phyloP scores from a whole-genome alignment of 305 asterid species.

The Fraxinus nigra region DNA sequence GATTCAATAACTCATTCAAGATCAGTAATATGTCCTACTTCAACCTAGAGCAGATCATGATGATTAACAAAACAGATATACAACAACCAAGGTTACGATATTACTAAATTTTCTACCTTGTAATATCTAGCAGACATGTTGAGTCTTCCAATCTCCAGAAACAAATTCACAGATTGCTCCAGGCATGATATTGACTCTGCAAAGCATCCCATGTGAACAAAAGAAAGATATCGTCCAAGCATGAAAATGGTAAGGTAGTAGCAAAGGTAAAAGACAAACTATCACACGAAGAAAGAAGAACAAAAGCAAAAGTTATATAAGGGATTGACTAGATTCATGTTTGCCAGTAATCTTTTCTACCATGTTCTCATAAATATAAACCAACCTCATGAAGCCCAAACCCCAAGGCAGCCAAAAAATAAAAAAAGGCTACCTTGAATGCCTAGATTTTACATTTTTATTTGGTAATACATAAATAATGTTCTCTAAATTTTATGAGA shows the following conservation, averaged over 20 bases:
- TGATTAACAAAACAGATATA: not conserved
- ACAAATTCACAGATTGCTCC: slow-evolving; percentile 65
- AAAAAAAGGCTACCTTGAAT: not conserved
- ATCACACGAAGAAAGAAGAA: not conserved
- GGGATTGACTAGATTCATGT: not conserved
- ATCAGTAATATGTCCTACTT: not conserved
- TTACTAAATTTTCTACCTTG: slow-evolving; percentile 48
- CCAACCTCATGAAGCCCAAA: not conserved
- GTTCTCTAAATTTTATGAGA: not conserved
- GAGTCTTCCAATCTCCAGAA: slow-evolving; percentile 79
- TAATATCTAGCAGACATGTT: slow-evolving; percentile 80
- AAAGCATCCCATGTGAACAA: slow-evolving; percentile 27
- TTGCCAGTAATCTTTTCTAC: not conserved
- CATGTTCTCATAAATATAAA: not conserved
- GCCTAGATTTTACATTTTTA: slow-evolving; percentile 2
- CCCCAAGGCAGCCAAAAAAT: not conserved
- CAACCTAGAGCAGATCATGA: not conserved
- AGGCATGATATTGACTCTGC: slow-evolving; percentile 79
- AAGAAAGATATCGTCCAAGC: not conserved
- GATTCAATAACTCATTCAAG: not conserved
- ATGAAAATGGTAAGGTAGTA: slow-evolving; percentile 7
- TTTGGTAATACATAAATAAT: not conserved
- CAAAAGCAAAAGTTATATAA: not conserved
- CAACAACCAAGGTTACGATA: not conserved
- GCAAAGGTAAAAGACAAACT: not conserved